Base-by-base conservation (phyloP, 2,329 filamentous ascomycete species). In the Pseudogymnoascus sp. region DNA sequence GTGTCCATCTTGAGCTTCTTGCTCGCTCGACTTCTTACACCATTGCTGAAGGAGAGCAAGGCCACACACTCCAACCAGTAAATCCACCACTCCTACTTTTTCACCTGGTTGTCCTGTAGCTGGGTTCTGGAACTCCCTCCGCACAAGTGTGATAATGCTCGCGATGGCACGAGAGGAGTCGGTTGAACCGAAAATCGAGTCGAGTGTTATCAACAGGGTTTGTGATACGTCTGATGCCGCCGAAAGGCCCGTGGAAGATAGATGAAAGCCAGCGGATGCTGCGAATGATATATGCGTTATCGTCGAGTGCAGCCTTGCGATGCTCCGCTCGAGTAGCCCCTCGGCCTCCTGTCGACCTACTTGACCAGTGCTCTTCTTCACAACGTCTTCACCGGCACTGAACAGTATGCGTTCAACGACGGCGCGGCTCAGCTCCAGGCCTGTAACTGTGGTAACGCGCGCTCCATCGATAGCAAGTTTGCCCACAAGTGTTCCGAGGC, bases 141-240 rank as follows among this genome's bases (percentile, higher is more conserved):
- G 80, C 56, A 88, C 81, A 33, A 88, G 75, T 0, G 82, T 82
- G 66, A 88, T 80, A 69, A 89, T 88, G 70, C 84, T 85, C 2
- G 85, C 84, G 64, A 88, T 86, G 10, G 86, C 85, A 42, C 85
- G 77, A 1, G 85, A 88, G 1, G 85, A 87, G 70, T 89, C 86
- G n/a, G 86, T 88, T 2, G 84, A 86, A 12, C 86, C 86, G 28
- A 88, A 82, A 40, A 88, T 81, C 66, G 85, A 82, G 69, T 89
- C 85, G 21, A 89, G 75, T 0, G 82, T 81, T 2, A 80, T 80
- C 7, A 88, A 75, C 0, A 86, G 73, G 33, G 86, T 74, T 64
- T 85, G 83, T 0, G 84, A 84, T 5, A 83, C 72, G 60, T 85
- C 80, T 6, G 82, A 84, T 4, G 78, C 79, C 12, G 80, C 77